Conservation (phyloP, 192 early-diverging fungal species). For the Physocladia obscura region DNA sequence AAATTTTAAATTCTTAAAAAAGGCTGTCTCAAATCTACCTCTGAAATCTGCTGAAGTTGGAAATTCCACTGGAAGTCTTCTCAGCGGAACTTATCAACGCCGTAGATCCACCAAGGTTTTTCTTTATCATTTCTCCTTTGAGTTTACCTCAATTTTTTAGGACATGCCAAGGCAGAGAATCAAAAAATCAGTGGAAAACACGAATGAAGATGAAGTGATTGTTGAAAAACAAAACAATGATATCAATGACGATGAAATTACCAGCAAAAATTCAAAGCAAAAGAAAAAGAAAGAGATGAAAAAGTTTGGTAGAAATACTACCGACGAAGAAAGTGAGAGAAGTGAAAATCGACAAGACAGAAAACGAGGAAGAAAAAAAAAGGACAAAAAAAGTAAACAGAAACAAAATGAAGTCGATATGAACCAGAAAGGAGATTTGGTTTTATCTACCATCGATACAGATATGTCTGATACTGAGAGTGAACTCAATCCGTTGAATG, state of each 20-base stretch:
- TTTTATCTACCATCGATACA: no score
- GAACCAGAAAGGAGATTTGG: no score
- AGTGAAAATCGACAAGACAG: background rate
- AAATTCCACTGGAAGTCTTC: conserved; percentile 15
- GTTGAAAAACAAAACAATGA: background rate
- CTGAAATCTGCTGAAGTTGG: no score
- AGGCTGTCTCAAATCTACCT: no score
- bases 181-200: no score
- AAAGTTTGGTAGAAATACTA: no score
- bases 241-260: background rate
- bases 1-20: no score
- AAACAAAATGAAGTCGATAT: no score
- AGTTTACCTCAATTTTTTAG: no score
- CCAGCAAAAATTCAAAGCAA: background rate
- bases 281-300: conserved; percentile 1
- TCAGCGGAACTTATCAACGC: conserved; percentile 23
- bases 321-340: background rate
- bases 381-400: background rate
- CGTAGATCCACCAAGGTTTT: background rate
- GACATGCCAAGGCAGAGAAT: no score
- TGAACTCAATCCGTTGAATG: conserved; percentile 20
- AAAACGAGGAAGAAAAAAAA: conserved; percentile 6
- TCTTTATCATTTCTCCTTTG: no score
- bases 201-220: no score
- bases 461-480: conserved; percentile 31